Conservation (phyloP, 257 asterid genomes). For the Nicotiana knightiana region DNA sequence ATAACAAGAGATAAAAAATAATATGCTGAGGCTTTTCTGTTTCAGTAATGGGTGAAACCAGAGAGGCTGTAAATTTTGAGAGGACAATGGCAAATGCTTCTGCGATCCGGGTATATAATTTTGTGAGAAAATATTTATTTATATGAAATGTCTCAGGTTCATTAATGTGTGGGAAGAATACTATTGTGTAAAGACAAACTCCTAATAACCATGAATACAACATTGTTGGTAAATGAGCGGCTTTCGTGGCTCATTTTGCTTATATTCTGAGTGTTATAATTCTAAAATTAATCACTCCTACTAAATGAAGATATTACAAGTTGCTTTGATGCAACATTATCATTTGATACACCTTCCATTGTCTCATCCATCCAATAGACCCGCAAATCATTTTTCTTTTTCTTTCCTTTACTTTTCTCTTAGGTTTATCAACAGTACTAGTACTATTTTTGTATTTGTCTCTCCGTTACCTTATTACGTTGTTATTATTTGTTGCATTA, state of each 20-base stretch:
- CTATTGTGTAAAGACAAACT: not conserved
- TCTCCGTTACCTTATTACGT: too few species aligned
- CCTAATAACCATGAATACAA: not conserved
- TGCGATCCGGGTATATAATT: not conserved
- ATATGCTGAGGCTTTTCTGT: not conserved
- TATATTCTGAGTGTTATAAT: not conserved
- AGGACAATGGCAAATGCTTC: not conserved
- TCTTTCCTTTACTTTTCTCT: too few species aligned
- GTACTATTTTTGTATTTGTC: too few species aligned
- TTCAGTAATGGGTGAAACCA: not conserved
- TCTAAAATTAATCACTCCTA: not conserved
- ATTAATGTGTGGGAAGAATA: not conserved
- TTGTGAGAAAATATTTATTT: not conserved
- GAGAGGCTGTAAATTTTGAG: not conserved
- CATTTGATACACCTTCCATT: not conserved
- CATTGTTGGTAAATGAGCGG: not conserved
- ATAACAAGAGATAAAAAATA: conserved; percentile 21
- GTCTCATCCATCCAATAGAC: not conserved
- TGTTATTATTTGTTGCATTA: too few species aligned
- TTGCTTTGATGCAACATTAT: not conserved
- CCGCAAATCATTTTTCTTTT: not conserved
- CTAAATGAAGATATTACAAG: not conserved
- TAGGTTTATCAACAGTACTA: too few species aligned
- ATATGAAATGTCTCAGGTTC: not conserved
- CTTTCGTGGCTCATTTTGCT: not conserved